Base-by-base conservation (phyloP, 441 rosid genomes). In the Manihot esculenta region DNA sequence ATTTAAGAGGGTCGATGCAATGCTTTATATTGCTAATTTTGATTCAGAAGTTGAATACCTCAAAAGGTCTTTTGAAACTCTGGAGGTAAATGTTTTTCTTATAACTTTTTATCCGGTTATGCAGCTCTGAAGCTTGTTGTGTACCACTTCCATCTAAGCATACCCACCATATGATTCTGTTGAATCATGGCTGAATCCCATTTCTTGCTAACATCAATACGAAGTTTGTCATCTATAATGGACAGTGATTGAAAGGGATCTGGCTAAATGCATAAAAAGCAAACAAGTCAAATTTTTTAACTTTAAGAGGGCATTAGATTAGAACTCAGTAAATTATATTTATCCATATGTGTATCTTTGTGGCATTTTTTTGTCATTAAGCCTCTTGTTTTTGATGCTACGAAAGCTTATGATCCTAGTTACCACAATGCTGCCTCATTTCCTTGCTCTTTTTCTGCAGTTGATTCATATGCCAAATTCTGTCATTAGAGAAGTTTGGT, bases 41-140 rank as follows among this genome's bases (percentile, higher is more conserved):
- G 96, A 92, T 10, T 80, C 97, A 13, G 98, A 94, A 78, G 76
- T 80, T 41, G 95, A 92, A 67, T 90, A 92, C 81, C 91, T 94
- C 68, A 81, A 74, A 72, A 82, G 86, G 71, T 92, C 95, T 13
- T 92, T 90, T 10, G 90, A 85, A 78, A 87, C 88, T 18, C 68
- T 94, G 6, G 84, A 88, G 98, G 98, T 92, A 80, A 76, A 44
- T 51, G 50, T 45, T 57, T 58, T 54, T 26, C 41, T 21, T 72
- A 49, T 9, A 49, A 9, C 44, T 47, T 18, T 45, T 58, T 23
- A 24, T 23, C 41, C n/a, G 44, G 47, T 24, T 10, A 42, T 30
- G 53, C 0, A 17, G 21, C 14, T 30, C 23, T 33, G 7, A 15
- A 17, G 47, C 35, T 30, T 44, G 44, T 20, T 27, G 62, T 33